Evolutionary conservation across 1,284 basidiomycete genomes (phyloP).

Genomic region (Spongiforma sp.): DNA sequence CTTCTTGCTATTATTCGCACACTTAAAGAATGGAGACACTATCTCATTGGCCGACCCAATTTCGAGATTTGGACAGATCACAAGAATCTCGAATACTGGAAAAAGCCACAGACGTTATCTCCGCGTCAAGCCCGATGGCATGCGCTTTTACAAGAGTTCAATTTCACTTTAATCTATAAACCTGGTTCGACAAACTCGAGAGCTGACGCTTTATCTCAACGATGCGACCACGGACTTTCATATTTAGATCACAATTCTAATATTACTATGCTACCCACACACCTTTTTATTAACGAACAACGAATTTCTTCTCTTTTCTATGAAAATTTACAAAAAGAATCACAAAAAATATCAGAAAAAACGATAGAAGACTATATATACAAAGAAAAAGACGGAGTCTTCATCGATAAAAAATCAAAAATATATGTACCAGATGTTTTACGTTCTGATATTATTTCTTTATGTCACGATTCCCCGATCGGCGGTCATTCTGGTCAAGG

Average conservation of each 20-base stretch:
- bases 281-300: not conserved
- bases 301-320: no score
- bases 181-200: fast-evolving
- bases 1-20: not conserved
- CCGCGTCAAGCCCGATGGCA: not conserved
- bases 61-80: not conserved
- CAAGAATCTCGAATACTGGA: no score
- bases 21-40: not conserved
- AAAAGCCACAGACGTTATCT: no score
- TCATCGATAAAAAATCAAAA: no score
- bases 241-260: not conserved
- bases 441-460: no score
- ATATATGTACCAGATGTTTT: no score
- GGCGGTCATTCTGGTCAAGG: not conserved
- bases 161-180: not conserved
- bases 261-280: not conserved
- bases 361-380: no score
- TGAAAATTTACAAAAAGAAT: no score
- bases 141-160: not conserved
- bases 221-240: not conserved
- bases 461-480: no score
- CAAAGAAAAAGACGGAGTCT: no score
- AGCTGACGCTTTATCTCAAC: fast-evolving
- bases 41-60: not conserved
- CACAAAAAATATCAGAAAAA: no score